Percentiles rank a stretch among this genome's conserved stretches.
Conservation (phyloP, 129 eudicot genomes). For the Flaveria bidentis region DNA sequence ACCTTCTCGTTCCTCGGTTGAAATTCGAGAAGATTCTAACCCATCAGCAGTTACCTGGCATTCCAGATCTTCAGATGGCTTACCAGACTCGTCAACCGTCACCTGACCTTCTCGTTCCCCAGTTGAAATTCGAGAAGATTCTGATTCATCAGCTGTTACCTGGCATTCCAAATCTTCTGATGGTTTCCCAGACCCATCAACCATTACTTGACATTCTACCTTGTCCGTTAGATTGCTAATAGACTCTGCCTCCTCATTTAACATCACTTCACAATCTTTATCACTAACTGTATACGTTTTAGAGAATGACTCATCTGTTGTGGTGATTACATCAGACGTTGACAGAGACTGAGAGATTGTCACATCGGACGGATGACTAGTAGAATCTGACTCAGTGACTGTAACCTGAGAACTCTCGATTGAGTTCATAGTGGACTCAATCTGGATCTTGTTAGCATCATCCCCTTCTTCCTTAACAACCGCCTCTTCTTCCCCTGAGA, state of each 20-base stretch:
- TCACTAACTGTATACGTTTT: slow-evolving; percentile 16
- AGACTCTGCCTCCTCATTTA: slow-evolving; percentile 21
- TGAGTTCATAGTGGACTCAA: slow-evolving; percentile 15
- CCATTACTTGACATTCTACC: slow-evolving; percentile 26
- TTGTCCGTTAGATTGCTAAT: slow-evolving; percentile 13
- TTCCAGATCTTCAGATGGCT: slow-evolving; percentile 30
- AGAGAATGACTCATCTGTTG: slow-evolving; percentile 17
- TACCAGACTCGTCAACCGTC: slow-evolving; percentile 11
- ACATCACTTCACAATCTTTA: slow-evolving; percentile 24
- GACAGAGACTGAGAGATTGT: slow-evolving; percentile 17
- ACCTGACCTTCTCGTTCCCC: slow-evolving; percentile 23
- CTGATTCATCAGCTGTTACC: slow-evolving; percentile 22
- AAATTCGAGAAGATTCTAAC: slow-evolving; percentile 25
- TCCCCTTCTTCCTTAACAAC: slow-evolving; percentile 23
- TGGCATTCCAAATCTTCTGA: slow-evolving; percentile 31
- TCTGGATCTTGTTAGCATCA: slow-evolving; percentile 8
- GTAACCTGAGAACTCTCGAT: slow-evolving; percentile 18
- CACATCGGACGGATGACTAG: background rate
- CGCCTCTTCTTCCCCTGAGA: slow-evolving; percentile 6
- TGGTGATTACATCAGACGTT: slow-evolving; percentile 20
- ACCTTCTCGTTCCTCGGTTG: slow-evolving; percentile 18
- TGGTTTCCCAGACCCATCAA: slow-evolving; percentile 19
- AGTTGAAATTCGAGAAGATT: slow-evolving; percentile 16
- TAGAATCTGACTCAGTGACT: slow-evolving; percentile 6
- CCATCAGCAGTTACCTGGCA: slow-evolving; percentile 14